Evolutionary conservation across 176 grass and related monocot genomes (phyloP), one percentile per base, ranked within the genome.

Genomic region (Musa itinerans): DNA sequence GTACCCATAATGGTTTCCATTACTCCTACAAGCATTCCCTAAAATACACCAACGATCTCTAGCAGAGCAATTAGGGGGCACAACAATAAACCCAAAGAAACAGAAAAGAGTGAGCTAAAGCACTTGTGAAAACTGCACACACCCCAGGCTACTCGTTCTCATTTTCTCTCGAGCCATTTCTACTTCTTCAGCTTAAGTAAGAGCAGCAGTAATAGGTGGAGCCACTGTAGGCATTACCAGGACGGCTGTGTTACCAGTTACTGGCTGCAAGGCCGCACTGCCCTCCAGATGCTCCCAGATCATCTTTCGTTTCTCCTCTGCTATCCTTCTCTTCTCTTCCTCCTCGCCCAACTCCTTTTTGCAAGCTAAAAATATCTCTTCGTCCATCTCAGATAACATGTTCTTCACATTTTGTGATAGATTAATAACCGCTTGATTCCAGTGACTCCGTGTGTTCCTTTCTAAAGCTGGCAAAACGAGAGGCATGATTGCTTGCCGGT

Each of bases 341-440:
- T 93, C 88, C 69, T 81, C 90, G 79, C 81, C 62, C 66, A 93
- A 91, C 69, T 81, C 87, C 71, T 34, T 89, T 75, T 93, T 83
- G 23, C 94, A 97, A 79, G 87, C 12, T 69, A 89, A 78, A 54
- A 93, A 79, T 16, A 97, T 81, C 63, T 61, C 84, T 81, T 90
- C 90, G 52, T 97, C 94, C 90, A 97, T 93, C 63, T 93, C 94
- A 0, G 78, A 75, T 80, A 97, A 93, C 87, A 90, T 93, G 76
- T 97, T 93, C 73, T 83, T 77, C 7, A 93, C 90, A 53, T 97
- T 97, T 82, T 86, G 83, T 1, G 90, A 93, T 52, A 97, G 79
- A 13, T 93, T 97, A 69, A 97, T 83, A 74, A 97, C 94, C 0
- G 88, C 86, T 25, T 92, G 94, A 78, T 91, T 97, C 94, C 94